A percentile compares a stretch with the other conserved stretches of the same genome.
Conservation (phyloP, 768 basidiomycete species). For the Hygrocybe punicea region DNA sequence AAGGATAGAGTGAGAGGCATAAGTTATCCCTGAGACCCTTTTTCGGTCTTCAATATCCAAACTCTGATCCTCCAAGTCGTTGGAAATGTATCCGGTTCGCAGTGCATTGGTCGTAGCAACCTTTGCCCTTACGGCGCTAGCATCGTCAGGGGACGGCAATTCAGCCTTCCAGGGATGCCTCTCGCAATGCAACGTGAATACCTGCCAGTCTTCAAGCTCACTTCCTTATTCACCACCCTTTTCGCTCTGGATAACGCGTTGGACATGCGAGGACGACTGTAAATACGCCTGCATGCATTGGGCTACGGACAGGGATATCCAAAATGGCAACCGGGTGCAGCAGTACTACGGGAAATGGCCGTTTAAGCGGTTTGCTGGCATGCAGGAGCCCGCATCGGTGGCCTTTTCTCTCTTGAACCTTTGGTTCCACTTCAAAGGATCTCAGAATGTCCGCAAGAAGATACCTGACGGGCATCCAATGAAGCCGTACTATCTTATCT, state of each 20-base stretch:
- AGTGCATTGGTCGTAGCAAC: background rate
- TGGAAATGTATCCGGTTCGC: background rate
- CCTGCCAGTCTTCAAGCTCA: constrained; percentile 36
- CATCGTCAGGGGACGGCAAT: constrained; percentile 65
- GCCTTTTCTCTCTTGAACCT: constrained; percentile 86
- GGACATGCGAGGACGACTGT: constrained; percentile 88
- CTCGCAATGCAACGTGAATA: constrained; percentile 37
- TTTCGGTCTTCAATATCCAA: background rate
- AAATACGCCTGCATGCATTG: constrained; percentile 85
- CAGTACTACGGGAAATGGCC: constrained; percentile 98
- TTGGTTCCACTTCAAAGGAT: constrained; percentile 66
- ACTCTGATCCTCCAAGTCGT: background rate
- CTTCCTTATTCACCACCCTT: constrained; percentile 41
- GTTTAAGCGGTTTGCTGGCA: constrained; percentile 81
- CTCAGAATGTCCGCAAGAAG: constrained; percentile 41
- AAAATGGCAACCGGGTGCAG: constrained; percentile 44
- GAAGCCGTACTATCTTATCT: constrained; percentile 61
- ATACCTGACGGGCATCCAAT: constrained; percentile 63
- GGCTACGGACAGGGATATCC: constrained; percentile 58
- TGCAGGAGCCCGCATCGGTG: constrained; percentile 94
- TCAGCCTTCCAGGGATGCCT: constrained; percentile 53
- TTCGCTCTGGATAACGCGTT: constrained; percentile 66
- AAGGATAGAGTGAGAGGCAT: too few species aligned
- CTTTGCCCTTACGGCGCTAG: constrained; percentile 18
- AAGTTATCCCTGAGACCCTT: too few species aligned